phyloP scores from a whole-genome alignment of 768 basidiomycete genomes.

The Trametes cingulata region DNA sequence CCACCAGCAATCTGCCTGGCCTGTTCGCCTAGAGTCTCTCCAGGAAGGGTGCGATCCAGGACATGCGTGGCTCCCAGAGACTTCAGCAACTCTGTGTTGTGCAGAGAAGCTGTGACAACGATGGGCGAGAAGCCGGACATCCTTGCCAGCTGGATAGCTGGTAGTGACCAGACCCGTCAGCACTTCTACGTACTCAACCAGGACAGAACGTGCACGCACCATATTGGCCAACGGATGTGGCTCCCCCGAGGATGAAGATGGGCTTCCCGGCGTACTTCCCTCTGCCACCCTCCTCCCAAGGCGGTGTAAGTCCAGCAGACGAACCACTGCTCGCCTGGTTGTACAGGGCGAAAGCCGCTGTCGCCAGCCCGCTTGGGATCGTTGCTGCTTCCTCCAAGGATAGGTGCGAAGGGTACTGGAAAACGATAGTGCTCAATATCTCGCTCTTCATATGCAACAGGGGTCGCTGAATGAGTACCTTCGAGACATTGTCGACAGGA shows the following conservation, averaged over 20 bases:
- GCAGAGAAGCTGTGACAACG: conserved; percentile 31
- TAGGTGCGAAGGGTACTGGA: conserved; percentile 17
- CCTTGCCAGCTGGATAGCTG: conserved; percentile 31
- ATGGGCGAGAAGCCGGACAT: conserved; percentile 34
- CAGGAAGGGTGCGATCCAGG: conserved; percentile 28
- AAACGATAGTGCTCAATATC: no score
- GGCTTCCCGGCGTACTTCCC: conserved; percentile 27
- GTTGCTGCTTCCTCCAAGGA: conserved; percentile 20
- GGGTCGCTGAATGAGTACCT: conserved; percentile 2
- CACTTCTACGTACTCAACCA: no score
- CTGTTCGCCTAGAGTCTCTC: conserved; percentile 7
- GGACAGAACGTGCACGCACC: conserved; percentile 19
- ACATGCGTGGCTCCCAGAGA: conserved; percentile 31
- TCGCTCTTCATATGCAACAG: no score
- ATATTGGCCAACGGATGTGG: conserved; percentile 31
- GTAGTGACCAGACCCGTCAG: no score
- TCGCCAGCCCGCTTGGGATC: conserved; percentile 11
- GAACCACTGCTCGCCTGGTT: conserved; percentile 10
- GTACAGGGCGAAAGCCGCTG: conserved; percentile 17
- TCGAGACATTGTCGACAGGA: not conserved
- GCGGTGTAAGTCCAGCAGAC: conserved; percentile 20
- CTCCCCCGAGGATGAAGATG: conserved; percentile 30
- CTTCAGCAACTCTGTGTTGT: conserved; percentile 26
- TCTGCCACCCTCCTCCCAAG: conserved; percentile 27
- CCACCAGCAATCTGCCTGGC: conserved; percentile 22